phyloP scores from a whole-genome alignment of 768 basidiomycete species.

The Mrakia blollopis region DNA sequence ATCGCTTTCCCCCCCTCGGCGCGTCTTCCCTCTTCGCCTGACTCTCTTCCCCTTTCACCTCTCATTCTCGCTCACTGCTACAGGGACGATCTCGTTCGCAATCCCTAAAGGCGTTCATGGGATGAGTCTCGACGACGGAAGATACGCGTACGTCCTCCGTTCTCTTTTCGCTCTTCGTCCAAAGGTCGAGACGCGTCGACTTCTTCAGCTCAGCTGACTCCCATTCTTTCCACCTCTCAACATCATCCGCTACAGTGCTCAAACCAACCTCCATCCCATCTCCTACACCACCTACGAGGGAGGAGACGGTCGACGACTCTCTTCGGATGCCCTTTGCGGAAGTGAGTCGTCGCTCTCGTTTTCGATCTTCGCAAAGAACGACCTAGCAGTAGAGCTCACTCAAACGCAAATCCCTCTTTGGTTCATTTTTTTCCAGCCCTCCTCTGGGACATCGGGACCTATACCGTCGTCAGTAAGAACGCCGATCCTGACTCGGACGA shows the following conservation, averaged over 20 bases:
- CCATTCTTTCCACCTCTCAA: not conserved
- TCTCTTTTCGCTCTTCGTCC: not conserved
- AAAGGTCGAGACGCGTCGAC: not conserved
- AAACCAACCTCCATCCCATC: constrained; percentile 10
- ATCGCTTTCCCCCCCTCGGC: too few species aligned
- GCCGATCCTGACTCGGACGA: constrained; percentile 3
- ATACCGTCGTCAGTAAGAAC: not conserved
- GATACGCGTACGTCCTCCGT: not conserved
- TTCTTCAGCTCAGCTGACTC: too few species aligned
- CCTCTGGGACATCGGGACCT: constrained; percentile 10
- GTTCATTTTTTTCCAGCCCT: not conserved
- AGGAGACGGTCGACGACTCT: not conserved
- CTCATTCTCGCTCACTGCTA: too few species aligned
- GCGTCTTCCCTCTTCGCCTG: too few species aligned
- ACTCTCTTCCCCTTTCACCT: too few species aligned
- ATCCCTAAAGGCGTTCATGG: not conserved
- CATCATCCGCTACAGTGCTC: not conserved
- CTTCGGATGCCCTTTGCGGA: not conserved
- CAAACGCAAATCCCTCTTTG: not conserved
- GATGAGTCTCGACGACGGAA: not conserved
- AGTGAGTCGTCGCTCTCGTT: not conserved
- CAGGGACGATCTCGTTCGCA: not conserved
- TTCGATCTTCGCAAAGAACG: not conserved
- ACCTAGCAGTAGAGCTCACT: not conserved
- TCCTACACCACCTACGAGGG: constrained; percentile 15